A percentile compares a stretch with the other conserved stretches of the same genome.
These are phyloP conservation scores for Mytilinidion resinicola DNA, from an alignment of 495 filamentous ascomycete species.

Conservation along the genomic window DNA sequence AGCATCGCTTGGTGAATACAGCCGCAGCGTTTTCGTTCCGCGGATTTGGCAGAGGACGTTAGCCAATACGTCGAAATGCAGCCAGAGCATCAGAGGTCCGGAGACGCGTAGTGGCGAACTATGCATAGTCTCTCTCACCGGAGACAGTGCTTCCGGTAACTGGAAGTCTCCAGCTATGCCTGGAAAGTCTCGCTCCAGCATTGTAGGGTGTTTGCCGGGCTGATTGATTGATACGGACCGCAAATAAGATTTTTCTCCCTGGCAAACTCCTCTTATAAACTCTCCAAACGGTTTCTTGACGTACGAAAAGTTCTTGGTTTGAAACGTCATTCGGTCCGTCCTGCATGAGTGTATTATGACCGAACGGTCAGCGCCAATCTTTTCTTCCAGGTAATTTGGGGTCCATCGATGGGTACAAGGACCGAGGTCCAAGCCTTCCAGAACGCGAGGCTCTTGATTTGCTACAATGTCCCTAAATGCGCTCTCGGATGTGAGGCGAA, in stretches of 20 bases:
- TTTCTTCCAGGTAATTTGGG: conserved; percentile 57
- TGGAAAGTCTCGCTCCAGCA: conserved; percentile 65
- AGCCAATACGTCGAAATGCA: conserved; percentile 91
- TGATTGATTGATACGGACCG: conserved; percentile 63
- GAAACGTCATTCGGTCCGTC: conserved; percentile 65
- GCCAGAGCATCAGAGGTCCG: conserved; percentile 80
- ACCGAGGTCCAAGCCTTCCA: conserved; percentile 61
- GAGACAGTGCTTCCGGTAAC: conserved; percentile 56
- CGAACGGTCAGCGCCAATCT: conserved; percentile 58
- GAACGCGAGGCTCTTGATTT: conserved; percentile 55
- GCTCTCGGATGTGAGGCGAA: conserved; percentile 43
- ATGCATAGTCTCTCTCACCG: conserved; percentile 58
- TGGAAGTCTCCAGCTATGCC: conserved; percentile 61
- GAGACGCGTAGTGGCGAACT: conserved; percentile 77
- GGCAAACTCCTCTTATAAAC: conserved; percentile 57
- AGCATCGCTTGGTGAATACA: conserved; percentile 76
- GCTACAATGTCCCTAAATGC: conserved; percentile 56
- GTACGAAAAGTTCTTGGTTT: conserved; percentile 75
- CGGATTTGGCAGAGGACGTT: conserved; percentile 79
- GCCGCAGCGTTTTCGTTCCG: conserved; percentile 62
- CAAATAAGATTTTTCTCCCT: conserved; percentile 66
- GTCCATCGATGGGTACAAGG: conserved; percentile 62
- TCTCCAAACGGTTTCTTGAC: conserved; percentile 58
- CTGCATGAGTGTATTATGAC: conserved; percentile 39
- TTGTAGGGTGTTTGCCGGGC: conserved; percentile 61